Conservation (phyloP, 805 yeast genomes). For the Myxozyma kluyveri region DNA sequence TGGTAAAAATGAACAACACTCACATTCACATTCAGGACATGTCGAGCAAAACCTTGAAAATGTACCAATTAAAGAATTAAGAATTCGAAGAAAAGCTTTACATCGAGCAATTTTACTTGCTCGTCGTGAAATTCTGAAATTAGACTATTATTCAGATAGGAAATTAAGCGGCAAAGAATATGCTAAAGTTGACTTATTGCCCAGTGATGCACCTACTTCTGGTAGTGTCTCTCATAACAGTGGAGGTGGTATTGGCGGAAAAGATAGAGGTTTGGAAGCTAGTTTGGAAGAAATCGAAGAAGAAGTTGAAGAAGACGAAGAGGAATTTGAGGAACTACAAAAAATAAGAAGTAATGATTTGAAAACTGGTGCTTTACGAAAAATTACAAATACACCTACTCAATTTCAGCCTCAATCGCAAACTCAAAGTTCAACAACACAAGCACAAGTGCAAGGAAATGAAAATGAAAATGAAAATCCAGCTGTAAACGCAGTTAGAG, state of each 20-base stretch:
- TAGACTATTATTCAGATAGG: conserved; percentile 26
- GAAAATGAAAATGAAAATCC: too few relatives aligned
- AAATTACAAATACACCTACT: too few relatives aligned
- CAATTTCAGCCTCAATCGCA: too few relatives aligned
- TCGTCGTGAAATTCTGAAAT: conserved; percentile 15
- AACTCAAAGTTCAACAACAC: too few relatives aligned
- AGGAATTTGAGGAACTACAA: neutral
- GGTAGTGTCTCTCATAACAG: neutral
- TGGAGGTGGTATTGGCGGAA: neutral
- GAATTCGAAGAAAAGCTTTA: conserved; percentile 15
- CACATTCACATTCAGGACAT: conserved; percentile 19
- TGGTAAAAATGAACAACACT: conserved; percentile 2
- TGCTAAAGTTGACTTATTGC: conserved; percentile 14
- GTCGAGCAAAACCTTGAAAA: conserved; percentile 2
- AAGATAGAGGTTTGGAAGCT: conserved; percentile 13
- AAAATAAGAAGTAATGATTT: too few relatives aligned
- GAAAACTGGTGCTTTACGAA: too few relatives aligned
- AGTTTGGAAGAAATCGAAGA: conserved; percentile 18
- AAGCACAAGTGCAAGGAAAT: too few relatives aligned
- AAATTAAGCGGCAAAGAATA: conserved; percentile 23
- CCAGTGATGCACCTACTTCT: neutral
- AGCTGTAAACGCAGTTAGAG: conserved; percentile 7
- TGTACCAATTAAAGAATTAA: conserved; percentile 7
- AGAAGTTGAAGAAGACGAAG: conserved; percentile 12
- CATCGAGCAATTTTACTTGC: conserved; percentile 24